Conservation (phyloP, 2,329 filamentous ascomycete species). For the Mollisia scopiformis region DNA sequence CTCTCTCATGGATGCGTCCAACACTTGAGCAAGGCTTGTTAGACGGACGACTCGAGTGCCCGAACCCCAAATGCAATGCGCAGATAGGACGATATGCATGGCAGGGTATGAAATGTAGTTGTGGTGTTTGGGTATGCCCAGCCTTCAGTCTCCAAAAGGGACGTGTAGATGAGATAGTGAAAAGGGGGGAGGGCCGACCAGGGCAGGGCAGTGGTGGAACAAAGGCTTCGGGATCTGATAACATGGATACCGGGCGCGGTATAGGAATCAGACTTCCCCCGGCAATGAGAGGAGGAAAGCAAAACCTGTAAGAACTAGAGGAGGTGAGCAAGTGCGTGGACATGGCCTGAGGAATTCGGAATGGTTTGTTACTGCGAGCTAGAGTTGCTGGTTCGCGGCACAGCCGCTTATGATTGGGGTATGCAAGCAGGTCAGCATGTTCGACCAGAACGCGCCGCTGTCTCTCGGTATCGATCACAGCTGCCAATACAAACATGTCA, state of each 20-base stretch:
- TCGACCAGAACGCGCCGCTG: slow-evolving; percentile 11
- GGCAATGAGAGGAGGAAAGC: slow-evolving; percentile 41
- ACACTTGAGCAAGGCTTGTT: slow-evolving; percentile 80
- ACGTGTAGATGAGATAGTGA: slow-evolving; percentile 70
- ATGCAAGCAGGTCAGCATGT: slow-evolving; percentile 12
- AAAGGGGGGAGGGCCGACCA: slow-evolving; percentile 14
- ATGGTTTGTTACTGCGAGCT: slow-evolving; percentile 7
- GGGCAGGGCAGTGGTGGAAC: slow-evolving; percentile 9
- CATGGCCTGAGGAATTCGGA: slow-evolving; percentile 1
- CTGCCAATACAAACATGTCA: not conserved
- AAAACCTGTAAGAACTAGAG: slow-evolving; percentile 20
- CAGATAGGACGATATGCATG: slow-evolving; percentile 93
- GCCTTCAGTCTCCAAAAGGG: slow-evolving; percentile 85
- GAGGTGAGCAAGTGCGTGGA: not conserved
- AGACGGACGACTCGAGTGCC: slow-evolving; percentile 84
- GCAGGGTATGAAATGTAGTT: slow-evolving; percentile 93
- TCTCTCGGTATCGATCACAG: slow-evolving; percentile 4
- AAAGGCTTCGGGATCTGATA: slow-evolving; percentile 1
- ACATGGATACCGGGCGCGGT: slow-evolving; percentile 6
- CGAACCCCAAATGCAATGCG: slow-evolving; percentile 74
- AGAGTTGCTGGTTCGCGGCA: not conserved
- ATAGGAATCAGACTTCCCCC: slow-evolving; percentile 60
- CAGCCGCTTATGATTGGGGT: slow-evolving; percentile 1
- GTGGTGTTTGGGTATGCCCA: slow-evolving; percentile 86
- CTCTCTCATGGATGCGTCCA: slow-evolving; percentile 91